phyloP scores from a whole-genome alignment of 805 yeast genomes.

The Kuraishia floccosa region DNA sequence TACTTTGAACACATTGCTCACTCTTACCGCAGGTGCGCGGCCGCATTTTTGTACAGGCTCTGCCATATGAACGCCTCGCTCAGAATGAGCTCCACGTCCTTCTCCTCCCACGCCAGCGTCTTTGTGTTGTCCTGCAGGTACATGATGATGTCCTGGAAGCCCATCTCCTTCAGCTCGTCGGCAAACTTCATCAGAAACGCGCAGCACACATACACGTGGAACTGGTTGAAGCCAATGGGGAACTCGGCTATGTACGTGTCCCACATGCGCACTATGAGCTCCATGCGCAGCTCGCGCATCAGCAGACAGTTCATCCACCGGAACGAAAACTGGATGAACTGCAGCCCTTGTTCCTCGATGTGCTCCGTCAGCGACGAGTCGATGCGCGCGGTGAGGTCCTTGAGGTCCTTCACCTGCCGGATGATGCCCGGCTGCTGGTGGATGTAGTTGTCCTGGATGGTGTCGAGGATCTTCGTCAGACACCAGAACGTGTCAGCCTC shows the following conservation, averaged over 20 bases:
- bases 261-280: slow-evolving; percentile 89
- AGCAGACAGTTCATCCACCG: slow-evolving; percentile 98
- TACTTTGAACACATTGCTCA: background rate
- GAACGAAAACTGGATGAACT: slow-evolving; percentile 90
- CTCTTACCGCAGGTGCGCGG: slow-evolving; percentile 59
- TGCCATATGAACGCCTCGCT: slow-evolving; percentile 98
- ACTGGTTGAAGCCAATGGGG: slow-evolving; percentile 74
- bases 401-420: slow-evolving; percentile 76
- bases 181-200: slow-evolving; percentile 90
- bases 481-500: slow-evolving; percentile 99
- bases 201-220: slow-evolving; percentile 96
- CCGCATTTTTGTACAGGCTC: slow-evolving; percentile 77
- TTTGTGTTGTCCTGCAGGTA: slow-evolving; percentile 80
- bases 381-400: slow-evolving; percentile 68
- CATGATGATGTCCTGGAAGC: slow-evolving; percentile 89
- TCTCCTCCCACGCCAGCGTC: slow-evolving; percentile 74
- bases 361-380: slow-evolving; percentile 67
- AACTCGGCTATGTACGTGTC: slow-evolving; percentile 81
- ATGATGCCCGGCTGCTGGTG: slow-evolving; percentile 98
- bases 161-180: slow-evolving; percentile 66
- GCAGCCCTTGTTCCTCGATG: slow-evolving; percentile 73
- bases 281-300: slow-evolving; percentile 84
- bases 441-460: slow-evolving; percentile 92
- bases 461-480: slow-evolving; percentile 78
- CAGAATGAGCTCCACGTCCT: slow-evolving; percentile 80